phyloP scores from a whole-genome alignment of 306 rosid genomes.

The Rubus idaeus region DNA sequence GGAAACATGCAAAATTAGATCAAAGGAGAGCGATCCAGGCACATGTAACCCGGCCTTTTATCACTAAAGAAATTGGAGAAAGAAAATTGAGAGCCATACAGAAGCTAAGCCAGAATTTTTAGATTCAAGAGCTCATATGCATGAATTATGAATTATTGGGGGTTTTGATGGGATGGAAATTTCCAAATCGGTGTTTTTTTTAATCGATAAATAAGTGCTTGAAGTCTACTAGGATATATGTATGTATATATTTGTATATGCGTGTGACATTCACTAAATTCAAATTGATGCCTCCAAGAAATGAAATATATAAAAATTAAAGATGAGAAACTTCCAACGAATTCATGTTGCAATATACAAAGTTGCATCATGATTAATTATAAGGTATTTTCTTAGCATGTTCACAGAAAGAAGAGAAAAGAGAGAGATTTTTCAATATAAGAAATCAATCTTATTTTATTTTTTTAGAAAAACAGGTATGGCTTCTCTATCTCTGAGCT shows the following conservation, averaged over 20 bases:
- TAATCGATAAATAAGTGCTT: not conserved
- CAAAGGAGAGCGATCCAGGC: not conserved
- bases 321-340: not conserved
- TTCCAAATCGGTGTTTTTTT: not conserved
- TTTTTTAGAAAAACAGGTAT: not conserved
- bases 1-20: constrained; percentile 34
- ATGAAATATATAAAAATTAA: not conserved
- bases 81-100: not conserved
- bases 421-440: not conserved
- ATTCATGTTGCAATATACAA: not conserved
- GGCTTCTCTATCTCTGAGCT: not conserved
- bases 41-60: not conserved
- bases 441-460: not conserved
- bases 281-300: constrained; percentile 6
- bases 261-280: not conserved
- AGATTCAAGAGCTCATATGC: not conserved
- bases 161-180: not conserved
- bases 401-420: not conserved
- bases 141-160: not conserved
- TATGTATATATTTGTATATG: not conserved
- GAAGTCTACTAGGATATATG: not conserved
- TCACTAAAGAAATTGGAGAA: too few species aligned
- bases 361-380: not conserved
- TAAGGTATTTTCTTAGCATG: not conserved
- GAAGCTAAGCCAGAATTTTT: not conserved